These are phyloP conservation scores for Irpex sp. DNA, from an alignment of 1,284 basidiomycete genomes.

Conservation along the genomic window DNA sequence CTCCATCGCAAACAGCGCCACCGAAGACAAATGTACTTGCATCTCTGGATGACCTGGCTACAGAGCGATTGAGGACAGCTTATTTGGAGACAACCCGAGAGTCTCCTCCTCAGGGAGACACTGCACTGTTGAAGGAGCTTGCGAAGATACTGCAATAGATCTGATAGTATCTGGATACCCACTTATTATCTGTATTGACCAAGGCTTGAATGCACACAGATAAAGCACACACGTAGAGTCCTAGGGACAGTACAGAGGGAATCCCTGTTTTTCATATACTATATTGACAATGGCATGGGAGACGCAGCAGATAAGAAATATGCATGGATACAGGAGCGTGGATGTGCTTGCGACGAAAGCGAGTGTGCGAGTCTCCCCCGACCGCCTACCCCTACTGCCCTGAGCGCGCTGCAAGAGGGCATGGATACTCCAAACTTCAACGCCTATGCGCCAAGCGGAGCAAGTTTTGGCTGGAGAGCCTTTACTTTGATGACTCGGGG, in stretches of 20 bases:
- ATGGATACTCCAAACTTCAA: slow-evolving; percentile 5
- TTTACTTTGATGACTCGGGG: slow-evolving; percentile 67
- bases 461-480: slow-evolving; percentile 1
- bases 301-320: slow-evolving; percentile 13
- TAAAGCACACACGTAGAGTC: neutral
- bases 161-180: neutral
- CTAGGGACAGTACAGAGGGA: neutral
- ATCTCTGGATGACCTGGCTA: slow-evolving; percentile 59
- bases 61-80: slow-evolving; percentile 60
- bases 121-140: slow-evolving; percentile 22
- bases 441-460: slow-evolving; percentile 11
- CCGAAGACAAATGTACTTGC: slow-evolving; percentile 54
- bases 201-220: neutral
- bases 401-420: slow-evolving; percentile 10
- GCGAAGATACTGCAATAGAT: slow-evolving; percentile 19
- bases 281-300: neutral
- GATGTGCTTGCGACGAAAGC: slow-evolving; percentile 10
- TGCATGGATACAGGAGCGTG: slow-evolving; percentile 18
- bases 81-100: slow-evolving; percentile 37
- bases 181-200: neutral
- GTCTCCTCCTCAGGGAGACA: slow-evolving; percentile 23
- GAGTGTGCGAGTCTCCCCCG: slow-evolving; percentile 9
- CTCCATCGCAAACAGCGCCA: slow-evolving; percentile 53
- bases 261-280: neutral
- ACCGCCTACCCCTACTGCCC: slow-evolving; percentile 13